phyloP scores from a whole-genome alignment of 129 eudicot species.

The Glebionis coronaria region DNA sequence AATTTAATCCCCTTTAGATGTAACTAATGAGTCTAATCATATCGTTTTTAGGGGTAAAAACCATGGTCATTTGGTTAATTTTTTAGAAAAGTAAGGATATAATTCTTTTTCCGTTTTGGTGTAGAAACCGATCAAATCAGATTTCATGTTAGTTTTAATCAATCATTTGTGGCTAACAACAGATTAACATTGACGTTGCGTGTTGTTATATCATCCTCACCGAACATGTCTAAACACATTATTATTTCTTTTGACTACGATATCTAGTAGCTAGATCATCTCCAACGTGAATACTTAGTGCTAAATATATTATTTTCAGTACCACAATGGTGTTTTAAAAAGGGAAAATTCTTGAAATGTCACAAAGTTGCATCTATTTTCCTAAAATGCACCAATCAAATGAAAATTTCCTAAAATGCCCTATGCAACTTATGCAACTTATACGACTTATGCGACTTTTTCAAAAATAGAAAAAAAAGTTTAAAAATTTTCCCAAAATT shows the following conservation, averaged over 20 bases:
- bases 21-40: neutral
- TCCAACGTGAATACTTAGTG: neutral
- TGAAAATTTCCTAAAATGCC: too few species aligned
- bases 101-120: neutral
- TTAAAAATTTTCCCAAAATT: too few species aligned
- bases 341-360: too few species aligned
- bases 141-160: neutral
- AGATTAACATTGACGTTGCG: conserved; percentile 1
- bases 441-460: too few species aligned
- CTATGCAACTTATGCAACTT: too few species aligned
- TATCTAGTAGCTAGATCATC: neutral
- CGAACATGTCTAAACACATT: conserved; percentile 4
- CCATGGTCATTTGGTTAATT: neutral
- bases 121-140: neutral
- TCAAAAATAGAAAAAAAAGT: too few species aligned
- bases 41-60: neutral
- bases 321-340: too few species aligned
- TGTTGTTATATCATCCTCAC: conserved; percentile 19
- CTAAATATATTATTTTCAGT: neutral
- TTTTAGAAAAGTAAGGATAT: neutral
- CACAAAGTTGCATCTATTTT: too few species aligned
- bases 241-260: neutral
- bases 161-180: neutral
- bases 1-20: neutral
- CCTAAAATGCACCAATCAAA: too few species aligned